Percentiles rank a stretch among this genome's conserved stretches.
Conservation (phyloP, 371 early-diverging fungal species). For the Umbelopsis sp. region DNA sequence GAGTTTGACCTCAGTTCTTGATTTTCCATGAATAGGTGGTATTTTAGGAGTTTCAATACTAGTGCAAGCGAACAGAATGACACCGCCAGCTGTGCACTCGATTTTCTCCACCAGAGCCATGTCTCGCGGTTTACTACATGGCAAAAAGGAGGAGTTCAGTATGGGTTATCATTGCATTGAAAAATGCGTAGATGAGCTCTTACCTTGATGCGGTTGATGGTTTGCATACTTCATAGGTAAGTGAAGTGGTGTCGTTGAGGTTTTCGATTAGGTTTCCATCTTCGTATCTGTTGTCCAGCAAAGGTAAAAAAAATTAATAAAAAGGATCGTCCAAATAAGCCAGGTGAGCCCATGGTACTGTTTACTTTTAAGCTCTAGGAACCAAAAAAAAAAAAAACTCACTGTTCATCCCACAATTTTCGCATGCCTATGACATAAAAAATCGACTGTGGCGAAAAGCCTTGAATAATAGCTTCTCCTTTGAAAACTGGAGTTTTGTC, state of each 20-base stretch:
- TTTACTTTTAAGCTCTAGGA: not conserved
- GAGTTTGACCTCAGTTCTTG: slow-evolving; percentile 57
- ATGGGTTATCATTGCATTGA: not conserved
- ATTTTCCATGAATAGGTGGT: slow-evolving; percentile 58
- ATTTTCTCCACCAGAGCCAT: slow-evolving; percentile 66
- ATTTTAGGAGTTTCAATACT: slow-evolving; percentile 65
- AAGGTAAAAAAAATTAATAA: not conserved
- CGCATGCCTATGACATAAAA: slow-evolving; percentile 73
- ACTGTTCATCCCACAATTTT: slow-evolving; percentile 65
- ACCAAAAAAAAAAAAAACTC: slow-evolving; percentile 20
- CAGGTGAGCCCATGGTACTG: not conserved
- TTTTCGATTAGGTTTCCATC: slow-evolving; percentile 59
- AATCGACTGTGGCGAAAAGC: slow-evolving; percentile 67
- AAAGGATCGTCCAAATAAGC: not conserved
- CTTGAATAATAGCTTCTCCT: slow-evolving; percentile 65
- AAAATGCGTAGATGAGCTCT: not conserved
- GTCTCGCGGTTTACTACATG: slow-evolving; percentile 55
- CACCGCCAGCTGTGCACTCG: slow-evolving; percentile 61
- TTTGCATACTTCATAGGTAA: slow-evolving; percentile 58
- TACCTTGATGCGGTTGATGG: slow-evolving; percentile 48
- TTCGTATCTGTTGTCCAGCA: slow-evolving; percentile 41
- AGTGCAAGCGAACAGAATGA: slow-evolving; percentile 67
- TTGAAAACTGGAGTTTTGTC: slow-evolving; percentile 63
- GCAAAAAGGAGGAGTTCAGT: not conserved
- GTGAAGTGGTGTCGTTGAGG: slow-evolving; percentile 55